These are phyloP conservation scores for Botrytis sinoallii DNA, from an alignment of 2,329 filamentous ascomycete genomes.

Conservation along the genomic window DNA sequence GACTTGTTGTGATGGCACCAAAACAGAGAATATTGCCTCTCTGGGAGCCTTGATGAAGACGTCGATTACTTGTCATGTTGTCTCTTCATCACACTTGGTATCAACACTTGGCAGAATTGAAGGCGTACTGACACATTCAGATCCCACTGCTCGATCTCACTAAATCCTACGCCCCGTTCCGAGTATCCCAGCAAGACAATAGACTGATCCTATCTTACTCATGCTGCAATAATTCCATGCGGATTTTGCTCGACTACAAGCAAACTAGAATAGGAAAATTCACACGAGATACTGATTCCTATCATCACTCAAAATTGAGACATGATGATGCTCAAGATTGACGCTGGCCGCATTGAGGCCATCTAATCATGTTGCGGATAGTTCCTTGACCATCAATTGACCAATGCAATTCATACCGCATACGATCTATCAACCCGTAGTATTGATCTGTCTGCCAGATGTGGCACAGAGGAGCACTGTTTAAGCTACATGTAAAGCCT, in stretches of 20 bases:
- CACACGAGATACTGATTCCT: not conserved
- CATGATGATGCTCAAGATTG: constrained; percentile 4
- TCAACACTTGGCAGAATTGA: not conserved
- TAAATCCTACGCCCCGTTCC: not conserved
- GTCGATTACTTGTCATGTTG: not conserved
- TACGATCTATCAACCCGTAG: constrained; percentile 2
- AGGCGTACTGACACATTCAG: not conserved
- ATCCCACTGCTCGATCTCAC: not conserved
- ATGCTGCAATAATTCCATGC: not conserved
- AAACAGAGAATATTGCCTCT: not conserved
- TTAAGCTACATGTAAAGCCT: constrained; percentile 5
- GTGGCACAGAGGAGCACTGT: not conserved
- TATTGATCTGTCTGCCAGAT: not conserved
- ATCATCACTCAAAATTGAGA: not conserved
- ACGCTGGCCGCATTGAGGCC: constrained; percentile 13
- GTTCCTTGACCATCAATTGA: not conserved
- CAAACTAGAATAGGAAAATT: not conserved
- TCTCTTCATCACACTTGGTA: not conserved
- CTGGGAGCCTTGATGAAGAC: not conserved
- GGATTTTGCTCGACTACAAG: not conserved
- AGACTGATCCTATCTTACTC: not conserved
- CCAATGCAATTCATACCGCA: not conserved
- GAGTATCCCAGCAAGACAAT: not conserved
- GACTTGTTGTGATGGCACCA: not conserved
- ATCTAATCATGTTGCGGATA: not conserved